Evolutionary conservation across 345 rosid genomes (phyloP).

Genomic region (Ceriops decandra): DNA sequence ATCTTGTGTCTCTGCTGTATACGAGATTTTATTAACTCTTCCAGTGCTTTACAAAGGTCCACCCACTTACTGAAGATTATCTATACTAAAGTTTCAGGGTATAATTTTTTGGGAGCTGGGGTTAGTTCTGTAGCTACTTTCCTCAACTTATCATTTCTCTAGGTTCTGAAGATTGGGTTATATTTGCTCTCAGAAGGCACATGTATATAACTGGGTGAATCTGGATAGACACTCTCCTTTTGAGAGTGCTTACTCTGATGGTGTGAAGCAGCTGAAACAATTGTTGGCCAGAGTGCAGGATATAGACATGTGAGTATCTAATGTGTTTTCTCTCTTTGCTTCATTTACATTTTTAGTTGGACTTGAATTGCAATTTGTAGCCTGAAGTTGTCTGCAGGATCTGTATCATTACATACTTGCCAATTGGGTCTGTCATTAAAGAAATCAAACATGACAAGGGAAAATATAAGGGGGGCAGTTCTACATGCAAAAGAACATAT

Average conservation of each 20-base stretch:
- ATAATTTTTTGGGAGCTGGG: too few species aligned
- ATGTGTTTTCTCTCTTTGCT: background rate
- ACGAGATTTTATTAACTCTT: too few species aligned
- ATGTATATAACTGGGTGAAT: constrained; percentile 60
- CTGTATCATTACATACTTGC: constrained; percentile 47
- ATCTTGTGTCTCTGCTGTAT: too few species aligned
- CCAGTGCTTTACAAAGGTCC: too few species aligned
- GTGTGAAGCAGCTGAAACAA: constrained; percentile 40
- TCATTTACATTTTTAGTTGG: background rate
- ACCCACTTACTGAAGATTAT: too few species aligned
- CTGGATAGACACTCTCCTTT: constrained; percentile 42
- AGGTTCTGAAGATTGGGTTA: background rate
- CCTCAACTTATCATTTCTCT: background rate
- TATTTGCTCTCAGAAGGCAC: constrained; percentile 38
- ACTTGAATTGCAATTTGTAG: constrained; percentile 32
- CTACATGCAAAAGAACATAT: constrained; percentile 79
- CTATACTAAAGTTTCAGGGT: too few species aligned
- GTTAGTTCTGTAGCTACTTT: background rate
- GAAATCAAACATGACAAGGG: constrained; percentile 63
- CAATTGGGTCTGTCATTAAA: constrained; percentile 58
- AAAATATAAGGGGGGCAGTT: constrained; percentile 57
- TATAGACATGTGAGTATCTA: constrained; percentile 36
- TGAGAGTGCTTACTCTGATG: constrained; percentile 49
- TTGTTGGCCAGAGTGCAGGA: constrained; percentile 45
- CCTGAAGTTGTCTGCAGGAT: constrained; percentile 53